Percentiles rank a stretch among this genome's conserved stretches.
These are phyloP conservation scores for Jaapia argillacea DNA, from an alignment of 768 basidiomycete species.

Conservation along the genomic window DNA sequence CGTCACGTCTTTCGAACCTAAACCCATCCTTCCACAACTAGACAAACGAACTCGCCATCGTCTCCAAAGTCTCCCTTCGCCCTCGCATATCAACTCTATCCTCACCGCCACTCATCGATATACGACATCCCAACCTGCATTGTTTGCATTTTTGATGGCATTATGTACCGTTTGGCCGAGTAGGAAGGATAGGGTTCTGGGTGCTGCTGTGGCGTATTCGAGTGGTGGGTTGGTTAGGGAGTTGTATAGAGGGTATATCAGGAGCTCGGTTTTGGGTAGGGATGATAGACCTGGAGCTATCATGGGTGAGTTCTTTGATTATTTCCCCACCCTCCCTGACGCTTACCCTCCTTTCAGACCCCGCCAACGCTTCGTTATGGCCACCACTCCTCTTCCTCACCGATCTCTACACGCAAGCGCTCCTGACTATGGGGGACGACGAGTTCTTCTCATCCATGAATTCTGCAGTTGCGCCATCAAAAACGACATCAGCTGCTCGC, in stretches of 20 bases:
- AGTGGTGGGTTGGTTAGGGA: constrained; percentile 63
- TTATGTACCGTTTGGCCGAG: constrained; percentile 53
- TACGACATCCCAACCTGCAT: constrained; percentile 27
- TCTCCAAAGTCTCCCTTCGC: constrained; percentile 43
- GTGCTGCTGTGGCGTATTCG: constrained; percentile 37
- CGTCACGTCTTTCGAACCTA: constrained; percentile 26
- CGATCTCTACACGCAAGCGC: constrained; percentile 73
- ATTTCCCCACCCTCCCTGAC: not conserved
- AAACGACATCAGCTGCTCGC: constrained; percentile 23
- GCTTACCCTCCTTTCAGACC: constrained; percentile 23
- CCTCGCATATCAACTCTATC: constrained; percentile 44
- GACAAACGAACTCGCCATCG: constrained; percentile 57
- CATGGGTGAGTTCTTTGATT: constrained; percentile 24
- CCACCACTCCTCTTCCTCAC: constrained; percentile 66
- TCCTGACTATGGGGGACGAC: constrained; percentile 92
- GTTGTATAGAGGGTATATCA: constrained; percentile 59
- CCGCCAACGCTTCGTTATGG: constrained; percentile 39
- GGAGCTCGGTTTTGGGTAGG: constrained; percentile 50
- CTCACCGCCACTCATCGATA: constrained; percentile 33
- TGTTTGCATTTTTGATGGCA: constrained; percentile 51
- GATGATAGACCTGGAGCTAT: constrained; percentile 32
- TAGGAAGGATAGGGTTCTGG: constrained; percentile 46
- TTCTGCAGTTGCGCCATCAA: constrained; percentile 13
- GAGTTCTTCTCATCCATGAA: constrained; percentile 67
- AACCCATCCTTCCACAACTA: constrained; percentile 26